phyloP scores from a whole-genome alignment of 179 eudicot species.

The Drosera spatulata region DNA sequence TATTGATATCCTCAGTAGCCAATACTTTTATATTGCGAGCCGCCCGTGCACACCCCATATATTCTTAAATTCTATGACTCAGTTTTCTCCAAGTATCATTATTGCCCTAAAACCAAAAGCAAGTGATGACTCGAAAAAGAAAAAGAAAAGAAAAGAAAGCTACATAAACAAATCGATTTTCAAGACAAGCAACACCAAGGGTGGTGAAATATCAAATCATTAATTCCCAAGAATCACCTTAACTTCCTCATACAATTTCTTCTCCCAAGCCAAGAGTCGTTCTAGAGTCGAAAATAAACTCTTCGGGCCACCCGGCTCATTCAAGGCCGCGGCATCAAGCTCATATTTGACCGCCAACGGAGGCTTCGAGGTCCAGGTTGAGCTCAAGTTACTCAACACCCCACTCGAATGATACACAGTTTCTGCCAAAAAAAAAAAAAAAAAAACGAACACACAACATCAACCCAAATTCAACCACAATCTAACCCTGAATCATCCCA shows the following conservation, averaged over 20 bases:
- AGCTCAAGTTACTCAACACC: slow-evolving; percentile 76
- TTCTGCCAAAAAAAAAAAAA: slow-evolving; percentile 32
- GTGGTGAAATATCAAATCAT: background rate
- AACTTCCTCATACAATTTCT: slow-evolving; percentile 85
- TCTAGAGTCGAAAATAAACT: slow-evolving; percentile 86
- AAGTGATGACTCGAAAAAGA: too few species aligned
- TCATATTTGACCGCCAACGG: slow-evolving; percentile 76
- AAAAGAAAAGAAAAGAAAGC: too few species aligned
- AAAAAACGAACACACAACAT: background rate
- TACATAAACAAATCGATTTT: too few species aligned
- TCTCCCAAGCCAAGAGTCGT: slow-evolving; percentile 94
- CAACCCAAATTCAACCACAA: background rate
- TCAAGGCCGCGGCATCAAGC: slow-evolving; percentile 58
- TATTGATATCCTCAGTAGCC: too few species aligned
- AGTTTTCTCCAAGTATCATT: too few species aligned
- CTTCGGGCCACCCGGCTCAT: slow-evolving; percentile 45
- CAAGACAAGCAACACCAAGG: background rate
- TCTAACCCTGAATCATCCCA: slow-evolving; percentile 2
- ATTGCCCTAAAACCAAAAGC: too few species aligned
- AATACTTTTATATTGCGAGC: too few species aligned
- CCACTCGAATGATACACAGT: slow-evolving; percentile 94
- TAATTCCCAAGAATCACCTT: slow-evolving; percentile 34
- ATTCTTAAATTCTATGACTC: too few species aligned
- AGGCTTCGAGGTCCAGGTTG: slow-evolving; percentile 90
- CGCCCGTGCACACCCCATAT: too few species aligned